Percentiles rank a stretch among this genome's conserved stretches.
Evolutionary conservation across 139 green algal genomes (phyloP).

Genomic region (Astrephomene gubernaculifera): DNA sequence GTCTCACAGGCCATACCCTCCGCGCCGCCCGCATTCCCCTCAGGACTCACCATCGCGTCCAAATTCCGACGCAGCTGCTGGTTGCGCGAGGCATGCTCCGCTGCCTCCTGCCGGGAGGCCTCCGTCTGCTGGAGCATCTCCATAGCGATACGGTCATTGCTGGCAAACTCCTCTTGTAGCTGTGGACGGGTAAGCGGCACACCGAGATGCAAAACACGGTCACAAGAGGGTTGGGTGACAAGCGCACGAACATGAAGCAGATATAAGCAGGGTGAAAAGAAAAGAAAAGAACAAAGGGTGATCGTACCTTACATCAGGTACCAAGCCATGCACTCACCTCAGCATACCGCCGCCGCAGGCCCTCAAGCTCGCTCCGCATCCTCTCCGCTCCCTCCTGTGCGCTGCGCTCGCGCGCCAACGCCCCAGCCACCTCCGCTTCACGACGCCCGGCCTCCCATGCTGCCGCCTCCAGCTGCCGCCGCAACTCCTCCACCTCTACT

Average conservation of each 20-base stretch:
- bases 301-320: too few relatives aligned
- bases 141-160: background rate
- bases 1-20: too few relatives aligned
- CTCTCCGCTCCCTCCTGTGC: background rate
- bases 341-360: background rate
- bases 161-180: background rate
- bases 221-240: too few relatives aligned
- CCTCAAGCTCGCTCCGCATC: background rate
- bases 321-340: too few relatives aligned
- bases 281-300: too few relatives aligned
- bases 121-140: constrained; percentile 2
- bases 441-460: background rate
- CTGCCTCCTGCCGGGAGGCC: background rate
- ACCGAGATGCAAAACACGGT: too few relatives aligned
- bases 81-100: background rate
- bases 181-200: background rate
- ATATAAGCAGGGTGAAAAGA: too few relatives aligned
- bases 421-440: background rate
- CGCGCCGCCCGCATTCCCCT: too few relatives aligned
- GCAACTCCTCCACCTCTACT: background rate
- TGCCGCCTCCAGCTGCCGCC: constrained; percentile 15
- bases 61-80: background rate
- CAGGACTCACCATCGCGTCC: background rate
- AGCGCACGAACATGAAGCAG: too few relatives aligned
- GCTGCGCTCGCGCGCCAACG: background rate